These are phyloP conservation scores for Patellifolia procumbens DNA, from an alignment of 179 eudicot genomes.

Conservation along the genomic window DNA sequence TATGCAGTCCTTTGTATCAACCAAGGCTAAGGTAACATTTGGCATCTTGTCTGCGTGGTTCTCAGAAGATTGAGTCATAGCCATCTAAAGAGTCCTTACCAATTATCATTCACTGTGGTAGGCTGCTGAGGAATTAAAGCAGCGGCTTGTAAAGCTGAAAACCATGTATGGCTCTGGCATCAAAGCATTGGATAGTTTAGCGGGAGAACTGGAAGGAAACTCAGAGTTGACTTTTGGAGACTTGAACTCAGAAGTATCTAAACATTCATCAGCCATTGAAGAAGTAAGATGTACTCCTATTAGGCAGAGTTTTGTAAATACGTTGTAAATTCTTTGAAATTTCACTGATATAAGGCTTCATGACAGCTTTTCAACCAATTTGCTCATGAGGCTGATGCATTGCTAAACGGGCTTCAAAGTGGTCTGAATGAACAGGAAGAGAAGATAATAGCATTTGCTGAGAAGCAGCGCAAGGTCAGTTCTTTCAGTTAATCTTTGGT, in stretches of 20 bases:
- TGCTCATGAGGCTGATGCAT: conserved; percentile 70
- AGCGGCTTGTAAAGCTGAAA: conserved; percentile 64
- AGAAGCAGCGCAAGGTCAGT: conserved; percentile 75
- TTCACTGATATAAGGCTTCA: conserved; percentile 17
- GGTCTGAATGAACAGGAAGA: conserved; percentile 70
- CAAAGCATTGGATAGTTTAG: conserved; percentile 67
- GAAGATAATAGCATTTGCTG: conserved; percentile 62
- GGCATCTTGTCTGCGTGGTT: background rate
- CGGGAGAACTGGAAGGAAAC: conserved; percentile 78
- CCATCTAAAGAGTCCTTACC: conserved; percentile 13
- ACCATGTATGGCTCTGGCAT: conserved; percentile 73
- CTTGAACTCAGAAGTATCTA: conserved; percentile 71
- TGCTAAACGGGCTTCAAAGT: conserved; percentile 75
- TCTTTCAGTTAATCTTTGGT: background rate
- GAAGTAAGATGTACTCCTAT: conserved; percentile 41
- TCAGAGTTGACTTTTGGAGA: conserved; percentile 57
- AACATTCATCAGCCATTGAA: conserved; percentile 73
- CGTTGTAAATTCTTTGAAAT: conserved; percentile 1
- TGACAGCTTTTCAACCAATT: conserved; percentile 74
- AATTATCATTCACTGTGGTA: conserved; percentile 27
- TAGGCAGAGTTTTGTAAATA: background rate
- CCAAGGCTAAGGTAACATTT: conserved; percentile 69
- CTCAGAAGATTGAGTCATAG: background rate
- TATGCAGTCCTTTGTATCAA: conserved; percentile 84
- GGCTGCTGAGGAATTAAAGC: conserved; percentile 87